These are phyloP conservation scores for Phytophthora sojae DNA, from an alignment of 352 stramenopile genomes.

Conservation along the genomic window DNA sequence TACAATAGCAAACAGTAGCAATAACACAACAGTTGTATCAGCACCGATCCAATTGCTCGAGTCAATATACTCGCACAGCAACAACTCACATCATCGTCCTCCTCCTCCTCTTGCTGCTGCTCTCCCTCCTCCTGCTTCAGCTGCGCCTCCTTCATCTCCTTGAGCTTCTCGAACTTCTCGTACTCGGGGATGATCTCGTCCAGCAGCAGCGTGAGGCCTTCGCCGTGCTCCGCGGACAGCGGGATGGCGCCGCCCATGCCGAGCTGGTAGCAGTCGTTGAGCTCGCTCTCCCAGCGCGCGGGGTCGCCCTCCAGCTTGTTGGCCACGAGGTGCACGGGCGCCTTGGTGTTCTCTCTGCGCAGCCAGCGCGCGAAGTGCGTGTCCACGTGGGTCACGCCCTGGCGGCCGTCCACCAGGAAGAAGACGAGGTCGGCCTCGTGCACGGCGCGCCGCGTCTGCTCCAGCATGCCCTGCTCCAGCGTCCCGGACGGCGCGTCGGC, in stretches of 20 bases:
- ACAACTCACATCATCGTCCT: conserved; percentile 56
- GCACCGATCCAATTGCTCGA: neutral
- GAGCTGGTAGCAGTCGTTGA: conserved; percentile 84
- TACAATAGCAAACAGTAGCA: conserved; percentile 15
- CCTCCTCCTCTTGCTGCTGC: conserved; percentile 55
- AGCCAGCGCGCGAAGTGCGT: conserved; percentile 83
- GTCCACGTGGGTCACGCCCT: conserved; percentile 83
- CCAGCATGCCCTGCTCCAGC: conserved; percentile 82
- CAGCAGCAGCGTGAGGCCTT: conserved; percentile 74
- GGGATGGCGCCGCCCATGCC: conserved; percentile 74
- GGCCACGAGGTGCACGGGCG: conserved; percentile 74
- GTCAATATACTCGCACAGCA: neutral
- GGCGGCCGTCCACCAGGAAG: conserved; percentile 81
- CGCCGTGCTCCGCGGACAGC: conserved; percentile 80
- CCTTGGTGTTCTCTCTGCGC: conserved; percentile 61
- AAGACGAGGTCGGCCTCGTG: conserved; percentile 85
- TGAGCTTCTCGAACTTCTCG: conserved; percentile 67
- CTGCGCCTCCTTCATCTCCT: conserved; percentile 43
- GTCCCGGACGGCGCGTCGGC: conserved; percentile 71
- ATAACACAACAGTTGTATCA: conserved; percentile 18
- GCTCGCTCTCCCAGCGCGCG: conserved; percentile 67
- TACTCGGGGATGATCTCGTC: conserved; percentile 79
- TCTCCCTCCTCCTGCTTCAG: conserved; percentile 39
- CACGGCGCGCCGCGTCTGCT: conserved; percentile 76
- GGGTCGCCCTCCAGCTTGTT: conserved; percentile 84